Percentiles rank a stretch among this genome's conserved stretches.
Conservation (phyloP, 805 yeast species). For the Ogataea nakhonphanomensis region DNA sequence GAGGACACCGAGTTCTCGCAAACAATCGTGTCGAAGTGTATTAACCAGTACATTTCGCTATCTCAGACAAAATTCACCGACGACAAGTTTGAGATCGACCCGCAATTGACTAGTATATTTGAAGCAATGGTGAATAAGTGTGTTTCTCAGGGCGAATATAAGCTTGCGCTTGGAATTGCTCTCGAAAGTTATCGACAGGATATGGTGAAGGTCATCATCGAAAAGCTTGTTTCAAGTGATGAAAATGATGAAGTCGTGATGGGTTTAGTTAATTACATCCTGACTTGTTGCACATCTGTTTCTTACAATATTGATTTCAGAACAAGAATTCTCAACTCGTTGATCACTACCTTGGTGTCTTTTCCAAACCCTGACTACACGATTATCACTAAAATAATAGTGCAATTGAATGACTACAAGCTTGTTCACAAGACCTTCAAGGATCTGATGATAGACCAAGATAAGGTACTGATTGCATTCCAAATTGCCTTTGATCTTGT, state of each 20-base stretch:
- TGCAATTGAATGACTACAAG: conserved; percentile 75
- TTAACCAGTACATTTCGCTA: conserved; percentile 70
- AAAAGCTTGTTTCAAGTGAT: conserved; percentile 29
- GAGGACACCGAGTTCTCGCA: conserved; percentile 84
- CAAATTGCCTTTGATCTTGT: conserved; percentile 96
- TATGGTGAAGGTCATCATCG: conserved; percentile 60
- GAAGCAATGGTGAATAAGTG: conserved; percentile 87
- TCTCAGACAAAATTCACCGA: conserved; percentile 49
- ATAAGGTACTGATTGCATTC: conserved; percentile 60
- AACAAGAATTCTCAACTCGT: conserved; percentile 54
- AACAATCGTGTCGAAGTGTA: conserved; percentile 91
- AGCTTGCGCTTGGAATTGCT: conserved; percentile 85
- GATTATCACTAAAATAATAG: conserved; percentile 78
- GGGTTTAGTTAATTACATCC: conserved; percentile 64
- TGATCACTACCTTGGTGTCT: conserved; percentile 57
- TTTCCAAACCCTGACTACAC: conserved; percentile 74
- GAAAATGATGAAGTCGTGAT: conserved; percentile 53
- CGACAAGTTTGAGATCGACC: conserved; percentile 42
- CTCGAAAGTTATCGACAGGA: conserved; percentile 86
- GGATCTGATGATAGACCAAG: conserved; percentile 43
- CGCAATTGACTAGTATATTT: conserved; percentile 64
- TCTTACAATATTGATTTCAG: conserved; percentile 66
- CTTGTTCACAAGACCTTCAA: conserved; percentile 70
- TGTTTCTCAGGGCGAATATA: conserved; percentile 63
- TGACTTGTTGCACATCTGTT: conserved; percentile 68